Evolutionary conservation across 108 stramenopile genomes (phyloP), one percentile per base, ranked within the genome.

Genomic region (Discostella stelligeroides): DNA sequence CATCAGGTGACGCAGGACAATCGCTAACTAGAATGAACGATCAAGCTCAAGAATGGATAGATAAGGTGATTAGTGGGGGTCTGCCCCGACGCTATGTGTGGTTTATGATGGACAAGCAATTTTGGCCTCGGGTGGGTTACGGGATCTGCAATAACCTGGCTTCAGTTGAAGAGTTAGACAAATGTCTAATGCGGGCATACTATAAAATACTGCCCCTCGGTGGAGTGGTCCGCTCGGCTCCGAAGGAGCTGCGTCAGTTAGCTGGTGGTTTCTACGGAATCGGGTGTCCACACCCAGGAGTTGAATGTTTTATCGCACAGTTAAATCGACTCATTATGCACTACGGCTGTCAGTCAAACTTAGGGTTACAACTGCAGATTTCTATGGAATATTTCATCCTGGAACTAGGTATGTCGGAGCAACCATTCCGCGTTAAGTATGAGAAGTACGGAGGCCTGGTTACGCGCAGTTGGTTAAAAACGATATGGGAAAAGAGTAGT

Each of bases 401-500:
- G 11, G 68, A 70, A 29, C 6, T 70, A 47, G 68, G 68, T 1
- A 18, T n/a, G n/a, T n/a, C n/a, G n/a, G n/a, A n/a, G n/a, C n/a
- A n/a, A n/a, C n/a, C n/a, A n/a, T n/a, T n/a, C n/a, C n/a, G n/a
- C n/a, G n/a, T n/a, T n/a, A n/a, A n/a, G n/a, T n/a, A n/a, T n/a
- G n/a, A n/a, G n/a, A n/a, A n/a, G n/a, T n/a, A n/a, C n/a, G n/a
- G n/a, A n/a, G n/a, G n/a, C n/a, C n/a, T n/a, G n/a, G n/a, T 56
- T 13, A 27, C 45, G 13, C 29, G 13, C 25, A 15, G 17, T 8
- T 68, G 53, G 49, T 25, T 70, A 28, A 37, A 37, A 18, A 20
- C 58, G 0, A 4, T 60, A 8, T 70, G 68, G 68, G 68, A 70
- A 41, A 59, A 60, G n/a, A n/a, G n/a, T n/a, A n/a, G n/a, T n/a